These are phyloP conservation scores for Boletus sp. DNA, from an alignment of 768 basidiomycete genomes.

Conservation along the genomic window DNA sequence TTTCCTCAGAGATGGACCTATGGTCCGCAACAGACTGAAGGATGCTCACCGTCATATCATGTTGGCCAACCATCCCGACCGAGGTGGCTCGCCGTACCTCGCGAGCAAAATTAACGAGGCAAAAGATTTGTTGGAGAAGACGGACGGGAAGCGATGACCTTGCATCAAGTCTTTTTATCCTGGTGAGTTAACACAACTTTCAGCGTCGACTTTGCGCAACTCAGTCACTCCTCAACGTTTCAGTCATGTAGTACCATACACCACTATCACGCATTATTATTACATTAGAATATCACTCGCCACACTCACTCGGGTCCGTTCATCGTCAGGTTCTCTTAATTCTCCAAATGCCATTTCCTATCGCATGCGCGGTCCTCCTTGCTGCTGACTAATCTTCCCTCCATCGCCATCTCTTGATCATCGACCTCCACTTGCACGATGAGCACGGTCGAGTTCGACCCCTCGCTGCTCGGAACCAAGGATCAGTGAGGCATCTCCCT, in stretches of 20 bases:
- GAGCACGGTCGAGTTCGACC: slow-evolving; percentile 48
- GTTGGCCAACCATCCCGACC: slow-evolving; percentile 98
- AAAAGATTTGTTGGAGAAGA: slow-evolving; percentile 86
- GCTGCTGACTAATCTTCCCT: slow-evolving; percentile 18
- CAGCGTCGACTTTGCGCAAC: not conserved
- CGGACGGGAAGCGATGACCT: slow-evolving; percentile 48
- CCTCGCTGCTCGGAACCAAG: slow-evolving; percentile 79
- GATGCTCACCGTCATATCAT: slow-evolving; percentile 97
- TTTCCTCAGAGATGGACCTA: slow-evolving; percentile 73
- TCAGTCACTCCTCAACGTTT: slow-evolving; percentile 3
- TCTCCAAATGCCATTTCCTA: too few relatives aligned
- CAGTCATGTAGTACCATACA: slow-evolving; percentile 20
- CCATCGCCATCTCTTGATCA: not conserved
- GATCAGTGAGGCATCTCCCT: slow-evolving; percentile 55
- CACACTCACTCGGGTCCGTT: slow-evolving; percentile 4
- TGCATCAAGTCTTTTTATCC: slow-evolving; percentile 1
- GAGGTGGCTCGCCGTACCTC: slow-evolving; percentile 97
- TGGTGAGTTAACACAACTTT: slow-evolving; percentile 4
- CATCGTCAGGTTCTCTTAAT: not conserved
- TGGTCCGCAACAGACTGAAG: slow-evolving; percentile 76
- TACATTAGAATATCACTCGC: slow-evolving; percentile 20
- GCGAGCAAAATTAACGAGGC: slow-evolving; percentile 99
- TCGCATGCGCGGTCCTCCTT: too few relatives aligned
- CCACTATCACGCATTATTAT: slow-evolving; percentile 9
- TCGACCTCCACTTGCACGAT: slow-evolving; percentile 15